Evolutionary conservation across 2,329 filamentous ascomycete species (phyloP).

Genomic region (Alternaria incomplexa): DNA sequence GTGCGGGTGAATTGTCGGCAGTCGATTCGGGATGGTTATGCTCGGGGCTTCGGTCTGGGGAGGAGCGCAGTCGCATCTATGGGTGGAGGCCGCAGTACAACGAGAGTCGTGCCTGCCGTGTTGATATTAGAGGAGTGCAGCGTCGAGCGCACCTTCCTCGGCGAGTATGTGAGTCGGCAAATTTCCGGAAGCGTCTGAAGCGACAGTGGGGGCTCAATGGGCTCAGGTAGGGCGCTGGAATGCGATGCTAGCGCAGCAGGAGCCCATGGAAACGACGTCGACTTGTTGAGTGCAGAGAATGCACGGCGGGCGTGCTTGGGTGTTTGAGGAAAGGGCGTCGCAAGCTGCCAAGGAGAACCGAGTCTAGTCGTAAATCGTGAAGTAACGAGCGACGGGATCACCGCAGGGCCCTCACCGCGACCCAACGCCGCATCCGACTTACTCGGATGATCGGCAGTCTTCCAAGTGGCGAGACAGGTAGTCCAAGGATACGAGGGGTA

Average conservation of each 20-base stretch:
- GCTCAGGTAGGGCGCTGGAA: not conserved
- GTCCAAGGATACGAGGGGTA: not conserved
- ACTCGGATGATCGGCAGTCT: conserved; percentile 7
- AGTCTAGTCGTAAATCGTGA: conserved; percentile 13
- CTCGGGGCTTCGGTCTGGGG: conserved; percentile 7
- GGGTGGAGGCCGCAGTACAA: not conserved
- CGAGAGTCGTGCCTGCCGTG: conserved; percentile 5
- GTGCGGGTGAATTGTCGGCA: conserved; percentile 8
- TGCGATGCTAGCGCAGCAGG: not conserved
- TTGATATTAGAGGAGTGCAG: not conserved
- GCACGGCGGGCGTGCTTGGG: conserved; percentile 10
- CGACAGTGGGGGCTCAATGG: conserved; percentile 5
- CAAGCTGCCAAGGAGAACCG: conserved; percentile 30
- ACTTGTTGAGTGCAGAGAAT: conserved; percentile 6
- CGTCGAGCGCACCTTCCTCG: conserved; percentile 4
- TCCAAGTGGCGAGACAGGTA: not conserved
- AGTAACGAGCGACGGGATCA: conserved; percentile 22
- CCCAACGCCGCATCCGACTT: conserved; percentile 2
- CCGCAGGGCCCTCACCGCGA: conserved; percentile 6
- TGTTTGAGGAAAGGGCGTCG: conserved; percentile 18
- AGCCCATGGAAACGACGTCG: conserved; percentile 1
- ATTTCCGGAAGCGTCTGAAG: conserved; percentile 6
- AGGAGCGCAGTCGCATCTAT: conserved; percentile 15
- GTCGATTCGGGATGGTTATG: conserved; percentile 13
- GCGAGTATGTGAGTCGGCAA: not conserved